Evolutionary conservation across 345 rosid species (phyloP), one percentile per base, ranked within the genome.

Genomic region (Lepidium sativum): DNA sequence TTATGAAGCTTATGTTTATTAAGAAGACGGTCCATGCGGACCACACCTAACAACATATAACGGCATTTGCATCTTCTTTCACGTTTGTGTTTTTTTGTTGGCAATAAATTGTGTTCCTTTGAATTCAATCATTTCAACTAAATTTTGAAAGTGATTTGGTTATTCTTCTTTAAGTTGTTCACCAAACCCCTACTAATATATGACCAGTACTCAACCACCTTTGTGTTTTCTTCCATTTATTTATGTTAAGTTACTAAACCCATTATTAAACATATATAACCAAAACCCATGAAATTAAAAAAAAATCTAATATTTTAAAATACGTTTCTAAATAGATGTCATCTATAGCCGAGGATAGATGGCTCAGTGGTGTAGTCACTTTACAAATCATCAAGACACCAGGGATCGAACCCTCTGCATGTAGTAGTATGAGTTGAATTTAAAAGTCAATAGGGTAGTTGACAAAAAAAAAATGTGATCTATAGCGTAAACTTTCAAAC

Each of bases 141-240:
- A 10, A 16, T 4, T 54, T 18, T 18, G n/a, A 67, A 55, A 16
- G 9, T 54, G 47, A 67, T 55, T 67, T 67, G 63, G 71, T 51
- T 43, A 2, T 25, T 33, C 17, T 66, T 67, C 39, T 35, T 14
- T 20, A 58, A 58, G 72, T 68, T 58, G 72, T 59, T 68, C 66
- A 68, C 65, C 72, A 59, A 68, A 58, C 41, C 21, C 33, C 27
- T 31, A 60, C 65, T 68, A 39, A 38, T 48, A 38, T 29, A 6
- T 57, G 2, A 58, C 65, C 42, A 5, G 65, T 39, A 48, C 33
- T 17, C 58, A 57, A 39, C 72, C 10, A 67, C 47, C 63, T 67
- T 45, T 32, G 29, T 32, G 48, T 29, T 9, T 17, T 58, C 41
- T 39, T 21, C 20, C 21, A 29, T 29, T 45, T 27, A 23, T 15